Base-by-base conservation (phyloP, 352 stramenopile genomes). In the Globisporangium barbulae region DNA sequence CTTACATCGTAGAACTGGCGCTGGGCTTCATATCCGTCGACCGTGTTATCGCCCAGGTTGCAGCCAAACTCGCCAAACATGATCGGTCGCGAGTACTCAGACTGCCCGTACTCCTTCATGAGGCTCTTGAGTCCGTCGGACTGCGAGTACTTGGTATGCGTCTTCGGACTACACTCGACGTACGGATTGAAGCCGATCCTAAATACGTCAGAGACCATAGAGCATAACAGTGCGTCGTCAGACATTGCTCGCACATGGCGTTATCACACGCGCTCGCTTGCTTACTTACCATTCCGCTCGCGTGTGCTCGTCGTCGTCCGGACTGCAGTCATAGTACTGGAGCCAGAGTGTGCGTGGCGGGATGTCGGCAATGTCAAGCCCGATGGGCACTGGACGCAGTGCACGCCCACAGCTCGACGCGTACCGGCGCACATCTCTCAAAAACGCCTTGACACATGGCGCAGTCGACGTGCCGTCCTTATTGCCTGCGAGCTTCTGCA, bases 61-160 rank as follows among this genome's bases (percentile, higher is more conserved):
- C 84, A 93, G 9, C 84, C 84, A 56, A 86, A 93, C 63, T 93
- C 84, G 41, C 79, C 79, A 53, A 93, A 88, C 72, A 93, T 86
- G 53, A 93, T 68, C 2, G 81, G 80, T 1, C 74, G 77, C 25
- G 78, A 74, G 64, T 89, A 88, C 10, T 70, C 69, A 13, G 74
- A 59, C 6, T 63, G 21, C 2, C 58, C 65, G 63, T 90, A 93
- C 50, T 88, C 80, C 8, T 58, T 54, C 81, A 91, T 88, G 54
- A 93, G 74, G n/a, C 66, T 76, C 61, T 86, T 71, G 12, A 91
- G 72, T 1, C 84, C 84, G 10, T 64, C 76, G 3, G 81, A 88
- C 55, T 90, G 63, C 12, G 54, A 68, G 64, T 90, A 91, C 56
- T 76, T 45, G 5, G 72, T 50, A 72, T 91, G 70, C 13, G 69